A percentile compares a stretch with the other conserved stretches of the same genome.
phyloP scores from a whole-genome alignment of 768 basidiomycete genomes.

The Amanita muscaria region DNA sequence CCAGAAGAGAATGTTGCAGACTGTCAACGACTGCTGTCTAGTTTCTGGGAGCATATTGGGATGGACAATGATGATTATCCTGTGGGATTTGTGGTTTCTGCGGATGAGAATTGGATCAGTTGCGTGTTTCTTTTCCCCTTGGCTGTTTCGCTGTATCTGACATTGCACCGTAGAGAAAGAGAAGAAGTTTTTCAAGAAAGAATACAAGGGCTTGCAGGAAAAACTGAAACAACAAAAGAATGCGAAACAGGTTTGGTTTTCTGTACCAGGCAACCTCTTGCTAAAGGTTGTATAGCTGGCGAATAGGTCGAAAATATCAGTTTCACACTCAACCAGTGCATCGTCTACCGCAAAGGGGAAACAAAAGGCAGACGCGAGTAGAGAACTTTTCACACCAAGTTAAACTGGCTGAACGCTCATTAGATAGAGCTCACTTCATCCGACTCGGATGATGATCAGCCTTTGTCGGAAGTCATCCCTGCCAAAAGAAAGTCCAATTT shows the following conservation, averaged over 20 bases:
- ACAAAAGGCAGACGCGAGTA: neutral
- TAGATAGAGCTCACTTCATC: constrained; percentile 8
- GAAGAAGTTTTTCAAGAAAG: constrained; percentile 27
- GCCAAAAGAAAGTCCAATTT: constrained; percentile 3
- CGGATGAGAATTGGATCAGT: constrained; percentile 54
- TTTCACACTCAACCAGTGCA: neutral
- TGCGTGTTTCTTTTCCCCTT: constrained; percentile 13
- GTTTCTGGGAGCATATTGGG: constrained; percentile 59
- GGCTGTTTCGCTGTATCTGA: neutral
- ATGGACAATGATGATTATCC: constrained; percentile 46
- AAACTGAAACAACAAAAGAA: constrained; percentile 10
- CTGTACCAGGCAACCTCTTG: too few relatives aligned
- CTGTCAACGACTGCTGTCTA: constrained; percentile 50
- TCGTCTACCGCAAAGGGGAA: neutral
- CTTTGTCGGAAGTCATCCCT: constrained; percentile 5
- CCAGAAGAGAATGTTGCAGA: constrained; percentile 48
- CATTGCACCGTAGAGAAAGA: constrained; percentile 24
- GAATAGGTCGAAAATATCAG: constrained; percentile 7
- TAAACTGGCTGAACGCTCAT: neutral
- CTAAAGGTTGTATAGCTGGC: constrained; percentile 11
- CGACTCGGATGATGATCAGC: constrained; percentile 12
- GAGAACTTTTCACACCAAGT: neutral
- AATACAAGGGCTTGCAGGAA: constrained; percentile 19
- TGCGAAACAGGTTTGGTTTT: too few relatives aligned
- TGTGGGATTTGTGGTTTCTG: constrained; percentile 34